Conservation (phyloP, 495 filamentous ascomycete species). For the Parachaetomium inaequale region DNA sequence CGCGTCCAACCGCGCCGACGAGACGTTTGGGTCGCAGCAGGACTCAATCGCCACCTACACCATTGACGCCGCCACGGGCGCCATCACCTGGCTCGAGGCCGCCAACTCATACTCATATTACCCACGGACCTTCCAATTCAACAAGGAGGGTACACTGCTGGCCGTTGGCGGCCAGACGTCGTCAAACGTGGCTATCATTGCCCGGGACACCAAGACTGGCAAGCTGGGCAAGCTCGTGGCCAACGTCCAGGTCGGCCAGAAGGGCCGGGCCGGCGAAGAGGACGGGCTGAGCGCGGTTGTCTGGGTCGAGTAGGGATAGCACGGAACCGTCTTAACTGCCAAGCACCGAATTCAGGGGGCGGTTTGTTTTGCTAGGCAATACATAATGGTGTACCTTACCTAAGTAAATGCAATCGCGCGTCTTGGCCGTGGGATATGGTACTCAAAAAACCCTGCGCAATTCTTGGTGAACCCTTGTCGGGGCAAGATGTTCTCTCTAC, state of each 20-base stretch:
- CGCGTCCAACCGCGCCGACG: constrained; percentile 43
- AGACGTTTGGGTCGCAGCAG: constrained; percentile 40
- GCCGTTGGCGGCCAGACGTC: constrained; percentile 64
- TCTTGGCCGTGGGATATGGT: too few species aligned
- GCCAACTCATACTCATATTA: constrained; percentile 45
- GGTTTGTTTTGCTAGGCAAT: too few species aligned
- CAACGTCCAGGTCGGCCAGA: constrained; percentile 37
- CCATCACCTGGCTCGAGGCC: constrained; percentile 37
- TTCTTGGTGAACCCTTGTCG: too few species aligned
- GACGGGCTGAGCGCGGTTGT: constrained; percentile 46
- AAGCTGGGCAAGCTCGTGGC: constrained; percentile 51
- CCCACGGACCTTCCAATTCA: constrained; percentile 60
- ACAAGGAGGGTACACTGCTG: constrained; percentile 56
- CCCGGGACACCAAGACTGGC: constrained; percentile 52
- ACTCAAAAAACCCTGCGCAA: too few species aligned
- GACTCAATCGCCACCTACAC: constrained; percentile 43
- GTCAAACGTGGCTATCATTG: constrained; percentile 58
- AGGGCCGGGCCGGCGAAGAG: constrained; percentile 42
- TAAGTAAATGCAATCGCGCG: too few species aligned
- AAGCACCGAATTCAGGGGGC: too few species aligned
- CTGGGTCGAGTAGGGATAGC: constrained; percentile 46
- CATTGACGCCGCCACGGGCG: constrained; percentile 32
- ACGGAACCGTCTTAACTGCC: too few species aligned
- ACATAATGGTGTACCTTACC: too few species aligned
- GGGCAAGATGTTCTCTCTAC: too few species aligned